These are phyloP conservation scores for Alternaria arbusti DNA, from an alignment of 2,329 filamentous ascomycete genomes.

Conservation along the genomic window DNA sequence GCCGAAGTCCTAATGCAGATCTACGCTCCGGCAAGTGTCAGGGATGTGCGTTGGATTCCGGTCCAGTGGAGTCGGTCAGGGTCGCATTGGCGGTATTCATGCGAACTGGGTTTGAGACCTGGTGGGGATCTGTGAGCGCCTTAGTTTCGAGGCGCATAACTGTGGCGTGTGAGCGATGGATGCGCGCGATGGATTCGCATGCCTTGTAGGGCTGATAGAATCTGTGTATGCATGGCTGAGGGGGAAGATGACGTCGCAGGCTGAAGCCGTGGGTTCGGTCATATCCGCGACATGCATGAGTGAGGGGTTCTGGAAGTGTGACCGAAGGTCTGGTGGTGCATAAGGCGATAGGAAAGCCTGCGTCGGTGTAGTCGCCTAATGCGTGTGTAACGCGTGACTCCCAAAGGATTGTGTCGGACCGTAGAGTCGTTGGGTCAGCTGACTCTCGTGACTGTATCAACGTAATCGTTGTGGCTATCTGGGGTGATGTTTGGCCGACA, in stretches of 20 bases:
- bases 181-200: slow-evolving; percentile 7
- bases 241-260: not conserved
- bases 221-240: slow-evolving; percentile 4
- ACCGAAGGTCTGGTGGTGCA: not conserved
- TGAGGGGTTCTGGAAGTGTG: slow-evolving; percentile 13
- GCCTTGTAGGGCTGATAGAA: slow-evolving; percentile 17
- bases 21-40: not conserved
- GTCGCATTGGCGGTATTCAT: slow-evolving; percentile 8
- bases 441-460: not conserved
- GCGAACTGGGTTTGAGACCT: slow-evolving; percentile 5
- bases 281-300: slow-evolving; percentile 6
- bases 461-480: not conserved
- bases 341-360: not conserved
- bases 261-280: not conserved
- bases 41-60: not conserved
- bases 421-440: not conserved
- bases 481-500: slow-evolving; percentile 1
- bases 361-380: not conserved
- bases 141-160: slow-evolving; percentile 10
- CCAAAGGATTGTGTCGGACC: not conserved
- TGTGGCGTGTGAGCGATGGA: slow-evolving; percentile 2
- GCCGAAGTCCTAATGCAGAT: slow-evolving; percentile 1
- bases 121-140: slow-evolving; percentile 8
- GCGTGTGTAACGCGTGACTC: not conserved
- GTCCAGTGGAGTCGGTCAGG: not conserved